phyloP scores from a whole-genome alignment of 2,329 filamentous ascomycete genomes.

The Hymenoscyphus albidus region DNA sequence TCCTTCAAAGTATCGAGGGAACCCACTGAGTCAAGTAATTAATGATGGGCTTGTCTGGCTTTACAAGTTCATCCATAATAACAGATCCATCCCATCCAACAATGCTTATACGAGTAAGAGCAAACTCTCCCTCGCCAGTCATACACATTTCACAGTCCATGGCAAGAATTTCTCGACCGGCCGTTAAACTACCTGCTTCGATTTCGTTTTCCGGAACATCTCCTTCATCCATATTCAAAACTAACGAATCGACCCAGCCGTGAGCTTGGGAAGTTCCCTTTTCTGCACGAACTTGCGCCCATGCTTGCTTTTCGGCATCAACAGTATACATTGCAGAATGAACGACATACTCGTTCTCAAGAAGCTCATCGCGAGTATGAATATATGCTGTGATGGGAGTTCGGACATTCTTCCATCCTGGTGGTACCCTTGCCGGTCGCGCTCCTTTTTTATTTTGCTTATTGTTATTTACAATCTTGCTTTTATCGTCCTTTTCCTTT shows the following conservation, averaged over 20 bases:
- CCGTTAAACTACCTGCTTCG: constrained; percentile 77
- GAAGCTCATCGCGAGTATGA: constrained; percentile 66
- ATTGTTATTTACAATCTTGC: constrained; percentile 27
- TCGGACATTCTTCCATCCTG: constrained; percentile 67
- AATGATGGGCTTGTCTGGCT: constrained; percentile 79
- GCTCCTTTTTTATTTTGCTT: constrained; percentile 55
- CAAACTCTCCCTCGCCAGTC: constrained; percentile 73
- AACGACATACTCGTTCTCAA: constrained; percentile 77
- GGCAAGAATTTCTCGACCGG: constrained; percentile 72
- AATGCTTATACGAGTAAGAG: constrained; percentile 84
- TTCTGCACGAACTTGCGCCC: constrained; percentile 50
- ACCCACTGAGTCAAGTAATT: constrained; percentile 77
- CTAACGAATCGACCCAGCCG: constrained; percentile 80
- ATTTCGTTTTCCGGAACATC: constrained; percentile 65
- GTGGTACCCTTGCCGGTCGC: constrained; percentile 58
- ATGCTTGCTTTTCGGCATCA: constrained; percentile 50
- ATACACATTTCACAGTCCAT: constrained; percentile 98
- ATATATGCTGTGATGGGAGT: constrained; percentile 81
- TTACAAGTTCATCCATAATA: constrained; percentile 86
- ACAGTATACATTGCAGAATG: constrained; percentile 72
- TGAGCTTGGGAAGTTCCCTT: constrained; percentile 46
- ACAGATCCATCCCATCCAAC: constrained; percentile 80
- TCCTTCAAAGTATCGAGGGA: constrained; percentile 14
- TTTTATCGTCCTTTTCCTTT: constrained; percentile 64
- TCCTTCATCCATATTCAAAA: constrained; percentile 64